A percentile compares a stretch with the other conserved stretches of the same genome.
phyloP scores from a whole-genome alignment of 257 asterid species.

The Nicotiana tomentosiformis region DNA sequence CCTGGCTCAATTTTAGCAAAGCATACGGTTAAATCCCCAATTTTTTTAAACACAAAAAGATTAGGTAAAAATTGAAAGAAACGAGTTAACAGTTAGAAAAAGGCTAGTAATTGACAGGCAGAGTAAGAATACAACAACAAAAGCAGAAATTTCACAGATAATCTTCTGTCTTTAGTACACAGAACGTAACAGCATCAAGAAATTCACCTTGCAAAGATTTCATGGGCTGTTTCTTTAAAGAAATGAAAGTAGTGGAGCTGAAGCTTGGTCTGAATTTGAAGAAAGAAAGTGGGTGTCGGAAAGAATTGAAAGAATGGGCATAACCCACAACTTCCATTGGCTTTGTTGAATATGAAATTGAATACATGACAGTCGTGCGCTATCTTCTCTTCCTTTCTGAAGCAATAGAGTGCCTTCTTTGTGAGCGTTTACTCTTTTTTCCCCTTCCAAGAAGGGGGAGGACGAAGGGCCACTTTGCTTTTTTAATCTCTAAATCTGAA shows the following conservation, averaged over 20 bases:
- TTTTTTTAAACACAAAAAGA: background rate
- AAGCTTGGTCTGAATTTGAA: slow-evolving; percentile 18
- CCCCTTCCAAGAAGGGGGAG: no score
- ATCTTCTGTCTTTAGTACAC: background rate
- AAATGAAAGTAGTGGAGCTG: background rate
- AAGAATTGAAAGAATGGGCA: slow-evolving; percentile 22
- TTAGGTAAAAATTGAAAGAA: background rate
- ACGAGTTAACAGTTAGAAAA: background rate
- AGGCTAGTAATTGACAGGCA: background rate
- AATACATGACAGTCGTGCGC: slow-evolving; percentile 4
- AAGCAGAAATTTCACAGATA: background rate
- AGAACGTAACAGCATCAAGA: background rate
- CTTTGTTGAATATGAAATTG: slow-evolving; percentile 22
- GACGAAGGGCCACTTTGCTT: no score
- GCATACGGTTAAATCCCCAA: background rate
- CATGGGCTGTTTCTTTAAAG: background rate
- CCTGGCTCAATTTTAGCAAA: background rate
- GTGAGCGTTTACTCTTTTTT: no score
- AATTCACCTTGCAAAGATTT: slow-evolving; percentile 6
- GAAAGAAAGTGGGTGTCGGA: slow-evolving; percentile 22
- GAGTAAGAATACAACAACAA: background rate
- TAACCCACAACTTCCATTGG: slow-evolving; percentile 26
- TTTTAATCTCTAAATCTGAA: no score
- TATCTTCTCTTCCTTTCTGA: background rate
- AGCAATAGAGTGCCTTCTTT: background rate